phyloP scores from a whole-genome alignment of 1,284 basidiomycete species.

The Athelia psychrophila region DNA sequence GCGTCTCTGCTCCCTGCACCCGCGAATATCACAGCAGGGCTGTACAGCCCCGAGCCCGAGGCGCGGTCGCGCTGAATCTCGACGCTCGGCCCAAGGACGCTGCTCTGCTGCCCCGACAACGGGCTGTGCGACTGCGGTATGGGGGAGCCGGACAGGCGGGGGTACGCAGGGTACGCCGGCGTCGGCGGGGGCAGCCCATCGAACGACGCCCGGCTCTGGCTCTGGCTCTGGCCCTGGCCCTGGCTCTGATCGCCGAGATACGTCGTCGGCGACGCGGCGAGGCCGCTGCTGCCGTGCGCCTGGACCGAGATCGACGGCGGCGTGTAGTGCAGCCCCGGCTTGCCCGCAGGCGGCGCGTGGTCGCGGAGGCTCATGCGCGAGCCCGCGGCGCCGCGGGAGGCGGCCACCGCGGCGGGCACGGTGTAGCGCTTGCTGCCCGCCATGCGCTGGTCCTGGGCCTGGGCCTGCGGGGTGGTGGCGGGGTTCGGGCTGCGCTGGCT shows the following conservation, averaged over 20 bases:
- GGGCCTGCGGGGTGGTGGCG: conserved; percentile 10
- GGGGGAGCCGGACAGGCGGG: conserved; percentile 32
- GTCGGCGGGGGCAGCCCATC: conserved; percentile 43
- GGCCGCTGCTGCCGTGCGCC: conserved; percentile 26
- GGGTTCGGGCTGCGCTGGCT: conserved; percentile 26
- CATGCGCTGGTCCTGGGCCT: conserved; percentile 28
- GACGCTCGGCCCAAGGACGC: conserved; percentile 51
- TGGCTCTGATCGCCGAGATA: conserved; percentile 41
- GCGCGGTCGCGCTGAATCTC: conserved; percentile 61
- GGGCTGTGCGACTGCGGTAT: conserved; percentile 57
- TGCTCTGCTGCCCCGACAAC: conserved; percentile 38
- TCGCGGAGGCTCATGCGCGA: conserved; percentile 21
- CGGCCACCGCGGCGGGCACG: conserved; percentile 31
- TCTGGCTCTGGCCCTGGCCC: conserved; percentile 1
- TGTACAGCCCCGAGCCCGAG: conserved; percentile 21
- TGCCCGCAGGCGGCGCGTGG: conserved; percentile 2
- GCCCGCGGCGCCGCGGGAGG: conserved; percentile 31
- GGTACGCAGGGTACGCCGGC: conserved; percentile 57
- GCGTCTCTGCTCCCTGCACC: conserved; percentile 29
- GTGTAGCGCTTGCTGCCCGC: conserved; percentile 62
- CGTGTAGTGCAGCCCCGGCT: conserved; percentile 24
- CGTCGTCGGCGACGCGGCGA: conserved; percentile 41
- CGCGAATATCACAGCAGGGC: conserved; percentile 51
- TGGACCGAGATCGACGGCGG: conserved; percentile 38
- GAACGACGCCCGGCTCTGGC: conserved; percentile 6